phyloP scores from a whole-genome alignment of 805 yeast genomes.

The Pichia paraexigua region DNA sequence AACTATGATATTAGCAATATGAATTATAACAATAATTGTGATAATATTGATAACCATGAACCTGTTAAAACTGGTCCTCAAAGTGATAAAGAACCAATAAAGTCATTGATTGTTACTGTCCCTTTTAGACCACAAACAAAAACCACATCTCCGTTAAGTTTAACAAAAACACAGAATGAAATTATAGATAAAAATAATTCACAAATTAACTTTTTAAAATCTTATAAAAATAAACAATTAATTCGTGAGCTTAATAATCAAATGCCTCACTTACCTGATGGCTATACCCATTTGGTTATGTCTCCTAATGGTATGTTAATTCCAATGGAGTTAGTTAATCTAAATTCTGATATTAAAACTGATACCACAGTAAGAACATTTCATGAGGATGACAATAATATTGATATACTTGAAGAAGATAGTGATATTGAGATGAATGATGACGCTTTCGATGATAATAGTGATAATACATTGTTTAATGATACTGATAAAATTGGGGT shows the following conservation, averaged over 20 bases:
- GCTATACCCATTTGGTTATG: slow-evolving; percentile 26
- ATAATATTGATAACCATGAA: not conserved
- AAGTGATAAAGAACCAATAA: not conserved
- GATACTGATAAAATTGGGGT: slow-evolving; percentile 13
- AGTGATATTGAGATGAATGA: not conserved
- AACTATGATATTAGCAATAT: not conserved
- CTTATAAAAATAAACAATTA: not conserved
- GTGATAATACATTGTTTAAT: not conserved
- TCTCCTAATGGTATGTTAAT: slow-evolving; percentile 24
- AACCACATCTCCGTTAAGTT: not conserved
- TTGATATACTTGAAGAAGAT: not conserved
- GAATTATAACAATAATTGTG: not conserved
- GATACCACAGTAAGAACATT: slow-evolving; percentile 5
- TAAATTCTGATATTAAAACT: not conserved
- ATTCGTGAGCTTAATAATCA: not conserved
- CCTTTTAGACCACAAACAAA: not conserved
- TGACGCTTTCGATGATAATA: too few relatives aligned
- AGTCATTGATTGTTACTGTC: not conserved
- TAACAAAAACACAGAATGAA: not conserved
- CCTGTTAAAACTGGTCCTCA: not conserved
- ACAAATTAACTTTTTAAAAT: not conserved
- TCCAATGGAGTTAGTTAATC: slow-evolving; percentile 21
- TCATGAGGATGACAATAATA: not conserved
- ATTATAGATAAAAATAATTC: not conserved
- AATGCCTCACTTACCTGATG: slow-evolving; percentile 17